These are phyloP conservation scores for Camelina neglecta DNA, from an alignment of 345 rosid genomes.

Conservation along the genomic window DNA sequence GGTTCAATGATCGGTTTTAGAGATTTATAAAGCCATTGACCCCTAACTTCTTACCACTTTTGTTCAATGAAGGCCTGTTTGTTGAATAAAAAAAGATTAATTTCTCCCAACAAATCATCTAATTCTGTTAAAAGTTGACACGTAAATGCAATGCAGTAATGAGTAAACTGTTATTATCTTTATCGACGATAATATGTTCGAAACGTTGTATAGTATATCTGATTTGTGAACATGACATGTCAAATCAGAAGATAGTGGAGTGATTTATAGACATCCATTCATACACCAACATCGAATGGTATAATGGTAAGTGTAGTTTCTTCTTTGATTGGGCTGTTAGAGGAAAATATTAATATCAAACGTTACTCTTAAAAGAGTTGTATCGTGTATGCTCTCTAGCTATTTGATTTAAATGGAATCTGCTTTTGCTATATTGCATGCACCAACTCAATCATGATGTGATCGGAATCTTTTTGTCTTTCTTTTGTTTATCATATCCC, in stretches of 20 bases:
- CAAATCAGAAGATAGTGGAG: constrained; percentile 41
- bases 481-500: constrained; percentile 37
- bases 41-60: constrained; percentile 22
- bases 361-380: constrained; percentile 22
- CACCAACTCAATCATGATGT: constrained; percentile 41
- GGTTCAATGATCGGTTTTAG: constrained; percentile 23
- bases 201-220: not conserved
- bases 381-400: constrained; percentile 31
- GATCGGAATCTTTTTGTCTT: constrained; percentile 40
- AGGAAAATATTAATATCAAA: constrained; percentile 28
- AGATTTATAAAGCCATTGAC: constrained; percentile 5
- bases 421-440: constrained; percentile 40
- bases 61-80: constrained; percentile 15
- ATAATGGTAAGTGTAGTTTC: constrained; percentile 18
- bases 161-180: not conserved
- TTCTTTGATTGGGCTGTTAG: constrained; percentile 29
- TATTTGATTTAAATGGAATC: constrained; percentile 41
- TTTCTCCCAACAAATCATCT: constrained; percentile 8
- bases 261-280: constrained; percentile 31
- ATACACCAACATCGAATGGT: constrained; percentile 28
- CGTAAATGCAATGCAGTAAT: constrained; percentile 9
- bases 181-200: not conserved
- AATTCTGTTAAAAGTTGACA: constrained; percentile 3
- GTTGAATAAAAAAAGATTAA: not conserved
- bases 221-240: constrained; percentile 25